Base-by-base conservation (phyloP, 169 alveolate species). In the Eimeria zaria region DNA sequence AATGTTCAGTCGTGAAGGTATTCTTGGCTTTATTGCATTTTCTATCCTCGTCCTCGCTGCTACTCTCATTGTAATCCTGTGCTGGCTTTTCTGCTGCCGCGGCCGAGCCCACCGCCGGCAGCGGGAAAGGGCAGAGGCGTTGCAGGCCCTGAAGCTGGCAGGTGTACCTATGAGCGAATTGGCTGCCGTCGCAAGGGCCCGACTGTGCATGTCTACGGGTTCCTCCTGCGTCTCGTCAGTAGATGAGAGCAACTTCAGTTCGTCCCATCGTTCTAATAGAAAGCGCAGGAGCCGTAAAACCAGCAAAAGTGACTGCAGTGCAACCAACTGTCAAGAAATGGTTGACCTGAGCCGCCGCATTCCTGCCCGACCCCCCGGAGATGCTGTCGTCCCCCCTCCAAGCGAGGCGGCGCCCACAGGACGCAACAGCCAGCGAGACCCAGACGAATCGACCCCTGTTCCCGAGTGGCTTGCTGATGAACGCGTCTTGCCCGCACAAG, bases 31-130 rank as follows among this genome's bases (percentile, higher is more conserved):
- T 64, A 81, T 93, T 41, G 89, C 64, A 55, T 93, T 93, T 55
- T 48, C 96, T 20, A 71, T 93, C 41, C 87, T 93, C 53, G 78
- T 93, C 81, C 88, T 81, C 5, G 91, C 90, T 5, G 96, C 96
- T 24, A 89, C 94, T 7, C 88, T 83, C 64, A 58, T 88, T 33
- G 96, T 93, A 58, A 30, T 83, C 51, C 64, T 83, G 27, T 88
- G 93, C 80, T 93, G 96, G 96, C 96, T 73, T 30, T 69, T 93
- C 96, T 58, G 90, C 93, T 93, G 67, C 88, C 83, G 85, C 16
- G 80, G 88, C 76, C 39, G 80, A 6, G 96, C 96, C 39, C 71
- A 44, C n/a, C 89, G 90, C 33, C 60, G 80, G 76, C 90, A 80
- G 78, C 60, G 89, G n/a, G 87, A 80, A 22, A 55, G 96, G 51